phyloP scores from a whole-genome alignment of 2,329 filamentous ascomycete genomes.

The Alternaria sp. region DNA sequence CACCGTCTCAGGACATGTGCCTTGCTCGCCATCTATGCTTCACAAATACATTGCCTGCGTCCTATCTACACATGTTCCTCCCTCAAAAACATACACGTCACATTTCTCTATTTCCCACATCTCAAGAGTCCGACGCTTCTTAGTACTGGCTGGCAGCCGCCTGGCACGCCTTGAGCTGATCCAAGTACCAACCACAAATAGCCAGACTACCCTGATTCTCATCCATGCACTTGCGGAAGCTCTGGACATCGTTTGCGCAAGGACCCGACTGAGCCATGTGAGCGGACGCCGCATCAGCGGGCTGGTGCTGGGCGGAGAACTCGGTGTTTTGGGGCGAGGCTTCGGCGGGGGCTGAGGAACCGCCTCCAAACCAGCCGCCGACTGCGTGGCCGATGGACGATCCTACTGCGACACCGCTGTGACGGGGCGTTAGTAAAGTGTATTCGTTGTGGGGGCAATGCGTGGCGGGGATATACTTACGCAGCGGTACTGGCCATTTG shows the following conservation, averaged over 20 bases:
- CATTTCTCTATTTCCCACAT: not conserved
- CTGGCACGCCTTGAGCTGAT: conserved; percentile 76
- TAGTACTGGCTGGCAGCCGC: conserved; percentile 59
- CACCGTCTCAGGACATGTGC: not conserved
- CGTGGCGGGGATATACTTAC: conserved; percentile 66
- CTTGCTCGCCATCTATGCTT: conserved; percentile 10
- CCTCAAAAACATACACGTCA: not conserved
- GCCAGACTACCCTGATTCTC: conserved; percentile 92
- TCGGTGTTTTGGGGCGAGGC: conserved; percentile 49
- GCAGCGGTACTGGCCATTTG: conserved; percentile 98
- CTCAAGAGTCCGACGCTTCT: conserved; percentile 22
- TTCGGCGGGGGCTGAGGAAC: conserved; percentile 66
- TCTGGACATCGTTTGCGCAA: conserved; percentile 80
- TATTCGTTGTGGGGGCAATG: not conserved
- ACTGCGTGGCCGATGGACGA: conserved; percentile 95
- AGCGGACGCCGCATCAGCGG: conserved; percentile 52
- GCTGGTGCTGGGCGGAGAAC: conserved; percentile 36
- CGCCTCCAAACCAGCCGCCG: conserved; percentile 84
- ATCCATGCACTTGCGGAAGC: conserved; percentile 96
- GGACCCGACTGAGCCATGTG: conserved; percentile 43
- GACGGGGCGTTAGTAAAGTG: conserved; percentile 17
- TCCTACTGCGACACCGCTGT: conserved; percentile 92
- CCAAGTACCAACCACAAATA: conserved; percentile 97
- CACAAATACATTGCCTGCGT: not conserved
- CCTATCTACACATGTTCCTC: not conserved